Evolutionary conservation across 345 rosid genomes (phyloP), one percentile per base, ranked within the genome.

Genomic region (Draba incana): DNA sequence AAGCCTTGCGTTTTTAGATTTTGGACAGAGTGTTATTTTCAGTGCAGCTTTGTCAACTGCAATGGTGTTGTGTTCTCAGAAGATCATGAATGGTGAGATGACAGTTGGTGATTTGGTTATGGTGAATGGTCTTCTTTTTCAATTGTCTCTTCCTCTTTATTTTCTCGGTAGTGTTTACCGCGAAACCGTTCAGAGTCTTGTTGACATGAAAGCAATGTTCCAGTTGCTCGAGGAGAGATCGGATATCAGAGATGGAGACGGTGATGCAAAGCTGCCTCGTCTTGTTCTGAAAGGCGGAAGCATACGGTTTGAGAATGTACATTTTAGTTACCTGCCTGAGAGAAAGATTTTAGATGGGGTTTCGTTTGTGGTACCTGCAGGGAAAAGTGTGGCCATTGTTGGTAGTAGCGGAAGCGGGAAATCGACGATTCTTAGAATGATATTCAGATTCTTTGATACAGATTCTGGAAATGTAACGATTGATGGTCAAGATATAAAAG

Each of bases 51-150:
- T 94, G 43, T 94, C 99, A 38, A 61, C 85, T 6, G 82, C 97
- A 35, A 91, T 94, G 99, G 99, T 91, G 44, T 71, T 94, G 64
- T 94, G 96, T 77, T 87, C 97, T 8, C 82, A 84, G 8, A 88
- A 92, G 52, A 94, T 94, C 48, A 81, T 87, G 84, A 84, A 59
- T 53, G 95, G 97, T 61, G 62, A 79, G 75, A 88, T 94, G 97
- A 87, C 96, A 20, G 84, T 94, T 75, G 99, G 99, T 71, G 97
- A 94, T 82, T 79, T 94, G 92, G 99, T 94, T 58, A 77, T 94
- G 99, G 99, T 94, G 64, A 94, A 91, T 82, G 97, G 97, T 62
- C 95, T 94, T 79, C 90, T 94, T 25, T 91, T 94, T 75, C 99
- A 94, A 78, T 78, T 91, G 7, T 94, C 99, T 49, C 91, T 94